A percentile compares a stretch with the other conserved stretches of the same genome.
phyloP scores from a whole-genome alignment of 306 rosid genomes.

The Luffa aegyptiaca region DNA sequence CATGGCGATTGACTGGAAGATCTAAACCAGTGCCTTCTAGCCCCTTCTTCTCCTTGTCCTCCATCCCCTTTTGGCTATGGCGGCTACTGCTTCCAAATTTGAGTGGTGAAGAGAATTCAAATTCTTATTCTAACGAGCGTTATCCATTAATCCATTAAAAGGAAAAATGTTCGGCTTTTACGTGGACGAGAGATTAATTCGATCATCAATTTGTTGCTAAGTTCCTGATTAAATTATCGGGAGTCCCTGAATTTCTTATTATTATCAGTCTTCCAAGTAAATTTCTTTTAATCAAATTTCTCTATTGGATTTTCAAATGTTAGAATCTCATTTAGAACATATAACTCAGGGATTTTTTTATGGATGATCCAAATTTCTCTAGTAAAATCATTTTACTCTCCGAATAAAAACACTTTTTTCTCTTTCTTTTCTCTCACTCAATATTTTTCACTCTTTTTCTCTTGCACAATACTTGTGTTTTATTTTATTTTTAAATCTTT shows the following conservation, averaged over 20 bases:
- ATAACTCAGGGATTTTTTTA: no score
- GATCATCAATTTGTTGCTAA: background rate
- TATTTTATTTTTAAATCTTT: no score
- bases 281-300: no score
- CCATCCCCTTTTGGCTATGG: conserved; percentile 14
- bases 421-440: no score
- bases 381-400: no score
- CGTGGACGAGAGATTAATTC: background rate
- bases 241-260: background rate
- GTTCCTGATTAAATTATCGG: background rate
- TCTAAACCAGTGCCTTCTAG: conserved; percentile 33
- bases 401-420: no score
- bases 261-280: background rate
- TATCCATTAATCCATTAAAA: background rate
- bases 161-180: no score
- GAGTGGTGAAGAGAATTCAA: background rate
- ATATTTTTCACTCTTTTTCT: no score
- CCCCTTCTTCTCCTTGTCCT: conserved; percentile 26
- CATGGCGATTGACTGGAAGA: conserved; percentile 33
- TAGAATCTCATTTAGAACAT: no score
- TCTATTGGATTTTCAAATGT: no score
- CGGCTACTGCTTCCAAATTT: background rate
- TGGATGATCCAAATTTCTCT: no score
- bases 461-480: no score
- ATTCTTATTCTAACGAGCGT: background rate